Conservation (phyloP, 257 asterid species). For the Plantago elongata region DNA sequence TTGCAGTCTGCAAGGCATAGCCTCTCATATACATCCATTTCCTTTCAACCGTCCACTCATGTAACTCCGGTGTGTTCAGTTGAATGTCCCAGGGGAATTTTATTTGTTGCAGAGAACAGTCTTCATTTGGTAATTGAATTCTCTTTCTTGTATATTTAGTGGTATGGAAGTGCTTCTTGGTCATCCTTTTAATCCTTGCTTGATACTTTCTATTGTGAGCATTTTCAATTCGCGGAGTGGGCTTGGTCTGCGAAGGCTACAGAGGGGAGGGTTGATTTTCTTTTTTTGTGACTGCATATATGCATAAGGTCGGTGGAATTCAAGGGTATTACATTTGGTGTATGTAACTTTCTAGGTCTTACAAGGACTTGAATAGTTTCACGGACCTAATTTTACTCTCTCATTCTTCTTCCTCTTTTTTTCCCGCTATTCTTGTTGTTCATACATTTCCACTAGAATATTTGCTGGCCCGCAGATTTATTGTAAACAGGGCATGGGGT, state of each 20-base stretch:
- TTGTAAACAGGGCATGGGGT: no score
- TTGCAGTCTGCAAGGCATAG: constrained; percentile 95
- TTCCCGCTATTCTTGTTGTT: no score
- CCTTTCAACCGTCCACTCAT: constrained; percentile 93
- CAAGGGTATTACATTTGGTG: no score
- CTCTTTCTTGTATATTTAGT: constrained; percentile 8
- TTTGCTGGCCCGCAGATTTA: no score
- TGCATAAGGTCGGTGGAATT: no score
- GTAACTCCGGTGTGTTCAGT: constrained; percentile 85
- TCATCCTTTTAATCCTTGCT: not conserved
- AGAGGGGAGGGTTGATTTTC: no score
- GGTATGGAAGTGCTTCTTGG: constrained; percentile 4
- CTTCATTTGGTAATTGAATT: constrained; percentile 77
- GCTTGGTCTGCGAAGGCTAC: not conserved
- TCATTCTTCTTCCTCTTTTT: no score
- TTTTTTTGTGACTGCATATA: no score
- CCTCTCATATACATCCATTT: constrained; percentile 86
- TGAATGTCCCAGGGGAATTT: constrained; percentile 86
- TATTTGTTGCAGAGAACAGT: constrained; percentile 93
- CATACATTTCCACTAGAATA: no score
- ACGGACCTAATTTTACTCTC: no score
- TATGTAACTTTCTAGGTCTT: no score
- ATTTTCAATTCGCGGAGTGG: not conserved
- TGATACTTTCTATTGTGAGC: not conserved
- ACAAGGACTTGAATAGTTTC: no score